Percentiles rank a stretch among this genome's conserved stretches.
Evolutionary conservation across 805 yeast species (phyloP).

Genomic region (Hermanozyma aechmeae): DNA sequence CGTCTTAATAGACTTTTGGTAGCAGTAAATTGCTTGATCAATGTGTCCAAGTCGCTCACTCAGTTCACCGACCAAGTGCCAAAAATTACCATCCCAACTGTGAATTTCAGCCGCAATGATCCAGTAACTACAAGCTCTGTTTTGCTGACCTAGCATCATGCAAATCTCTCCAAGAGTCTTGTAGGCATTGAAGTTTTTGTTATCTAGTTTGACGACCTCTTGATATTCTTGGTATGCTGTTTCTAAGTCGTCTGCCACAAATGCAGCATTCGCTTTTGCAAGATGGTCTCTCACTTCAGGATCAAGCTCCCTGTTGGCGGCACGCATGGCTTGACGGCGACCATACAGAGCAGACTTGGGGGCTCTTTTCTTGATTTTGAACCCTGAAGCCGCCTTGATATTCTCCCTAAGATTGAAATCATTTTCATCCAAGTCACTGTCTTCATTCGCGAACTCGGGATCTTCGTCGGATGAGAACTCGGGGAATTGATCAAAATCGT

Average conservation of each 20-base stretch:
- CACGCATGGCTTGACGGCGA: conserved; percentile 26
- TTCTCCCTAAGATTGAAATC: conserved; percentile 50
- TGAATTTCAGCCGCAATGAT: conserved; percentile 70
- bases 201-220: conserved; percentile 71
- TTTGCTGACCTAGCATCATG: conserved; percentile 51
- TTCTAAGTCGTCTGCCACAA: conserved; percentile 53
- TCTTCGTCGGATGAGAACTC: conserved; percentile 18
- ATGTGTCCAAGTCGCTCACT: conserved; percentile 57
- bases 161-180: conserved; percentile 83
- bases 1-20: conserved; percentile 44
- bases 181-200: conserved; percentile 74
- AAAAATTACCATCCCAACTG: conserved; percentile 66
- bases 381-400: conserved; percentile 58
- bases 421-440: conserved; percentile 33
- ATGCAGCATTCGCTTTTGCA: conserved; percentile 73
- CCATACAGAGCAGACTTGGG: conserved; percentile 26
- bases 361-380: conserved; percentile 37
- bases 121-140: conserved; percentile 77
- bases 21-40: conserved; percentile 75
- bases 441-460: conserved; percentile 17
- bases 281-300: conserved; percentile 65
- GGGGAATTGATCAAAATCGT: too few relatives aligned
- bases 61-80: conserved; percentile 68
- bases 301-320: conserved; percentile 38
- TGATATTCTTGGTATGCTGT: conserved; percentile 51